Conservation (phyloP, 1,284 basidiomycete species). For the Chiua sp. region DNA sequence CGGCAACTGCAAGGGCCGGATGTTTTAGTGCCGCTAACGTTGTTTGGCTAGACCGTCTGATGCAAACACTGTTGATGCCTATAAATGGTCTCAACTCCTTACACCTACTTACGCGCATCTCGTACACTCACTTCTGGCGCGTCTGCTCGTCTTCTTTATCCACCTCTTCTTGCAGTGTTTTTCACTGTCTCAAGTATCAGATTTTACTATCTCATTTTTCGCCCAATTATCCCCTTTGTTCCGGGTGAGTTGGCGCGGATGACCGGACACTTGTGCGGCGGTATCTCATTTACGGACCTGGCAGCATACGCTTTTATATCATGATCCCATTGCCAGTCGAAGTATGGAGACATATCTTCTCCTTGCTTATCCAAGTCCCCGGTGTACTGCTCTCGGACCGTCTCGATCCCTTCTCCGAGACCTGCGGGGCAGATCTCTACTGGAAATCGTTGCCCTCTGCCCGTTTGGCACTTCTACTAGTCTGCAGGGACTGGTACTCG, state of each 20-base stretch:
- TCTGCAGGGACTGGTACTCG: constrained; percentile 42
- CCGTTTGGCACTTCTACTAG: constrained; percentile 24
- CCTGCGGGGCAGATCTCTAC: constrained; percentile 20
- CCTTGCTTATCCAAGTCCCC: constrained; percentile 29
- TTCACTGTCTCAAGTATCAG: background rate
- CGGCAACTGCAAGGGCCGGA: background rate
- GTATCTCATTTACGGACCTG: constrained; percentile 8
- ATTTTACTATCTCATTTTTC: background rate
- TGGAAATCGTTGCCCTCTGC: constrained; percentile 18
- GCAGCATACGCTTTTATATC: constrained; percentile 1
- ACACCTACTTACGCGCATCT: background rate
- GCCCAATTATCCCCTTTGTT: constrained; percentile 10
- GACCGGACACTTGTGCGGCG: background rate
- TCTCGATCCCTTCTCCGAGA: constrained; percentile 36
- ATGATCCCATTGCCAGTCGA: constrained; percentile 32
- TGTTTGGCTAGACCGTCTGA: constrained; percentile 36
- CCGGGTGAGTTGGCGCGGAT: background rate
- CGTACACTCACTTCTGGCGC: background rate
- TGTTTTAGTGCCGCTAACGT: background rate
- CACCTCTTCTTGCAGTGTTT: background rate
- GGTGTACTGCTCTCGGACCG: constrained; percentile 27
- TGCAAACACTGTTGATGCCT: constrained; percentile 31
- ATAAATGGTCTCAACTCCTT: constrained; percentile 29
- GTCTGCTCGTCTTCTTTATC: background rate
- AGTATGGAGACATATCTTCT: constrained; percentile 38